phyloP scores from a whole-genome alignment of 495 filamentous ascomycete species.

The Geopyxis carbonaria region DNA sequence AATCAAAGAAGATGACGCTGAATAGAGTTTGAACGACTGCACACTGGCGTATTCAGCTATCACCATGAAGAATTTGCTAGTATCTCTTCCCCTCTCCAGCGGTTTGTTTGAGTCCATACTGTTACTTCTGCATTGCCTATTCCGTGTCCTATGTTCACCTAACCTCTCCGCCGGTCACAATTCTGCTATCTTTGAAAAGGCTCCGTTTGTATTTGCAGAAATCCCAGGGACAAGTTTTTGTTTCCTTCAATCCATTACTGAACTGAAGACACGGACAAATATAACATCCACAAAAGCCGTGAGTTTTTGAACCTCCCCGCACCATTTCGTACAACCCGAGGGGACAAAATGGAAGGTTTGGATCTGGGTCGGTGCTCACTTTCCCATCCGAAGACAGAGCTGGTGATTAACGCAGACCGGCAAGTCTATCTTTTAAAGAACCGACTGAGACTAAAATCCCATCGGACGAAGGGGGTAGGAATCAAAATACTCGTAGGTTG shows the following conservation, averaged over 20 bases:
- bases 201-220: slow-evolving; percentile 26
- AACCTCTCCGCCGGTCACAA: background rate
- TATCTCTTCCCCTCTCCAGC: too few species aligned
- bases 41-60: too few species aligned
- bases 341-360: slow-evolving; percentile 6
- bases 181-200: slow-evolving; percentile 9
- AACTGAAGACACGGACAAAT: slow-evolving; percentile 23
- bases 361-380: slow-evolving; percentile 12
- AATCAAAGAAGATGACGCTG: slow-evolving; percentile 5
- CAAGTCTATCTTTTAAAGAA: slow-evolving; percentile 12
- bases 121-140: too few species aligned
- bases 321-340: slow-evolving; percentile 8
- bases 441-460: slow-evolving; percentile 11
- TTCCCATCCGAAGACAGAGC: slow-evolving; percentile 4
- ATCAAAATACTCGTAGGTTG: slow-evolving; percentile 13
- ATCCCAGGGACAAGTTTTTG: slow-evolving; percentile 22
- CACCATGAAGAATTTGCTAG: too few species aligned
- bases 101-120: too few species aligned
- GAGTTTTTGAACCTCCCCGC: slow-evolving; percentile 8
- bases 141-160: too few species aligned
- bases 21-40: too few species aligned
- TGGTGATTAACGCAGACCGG: slow-evolving; percentile 20
- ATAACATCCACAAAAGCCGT: slow-evolving; percentile 24
- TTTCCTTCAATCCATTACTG: slow-evolving; percentile 15
- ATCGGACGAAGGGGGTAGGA: slow-evolving; percentile 23